Evolutionary conservation across 1,284 basidiomycete species (phyloP).

Genomic region (Mycosarcoma mackinlayi): DNA sequence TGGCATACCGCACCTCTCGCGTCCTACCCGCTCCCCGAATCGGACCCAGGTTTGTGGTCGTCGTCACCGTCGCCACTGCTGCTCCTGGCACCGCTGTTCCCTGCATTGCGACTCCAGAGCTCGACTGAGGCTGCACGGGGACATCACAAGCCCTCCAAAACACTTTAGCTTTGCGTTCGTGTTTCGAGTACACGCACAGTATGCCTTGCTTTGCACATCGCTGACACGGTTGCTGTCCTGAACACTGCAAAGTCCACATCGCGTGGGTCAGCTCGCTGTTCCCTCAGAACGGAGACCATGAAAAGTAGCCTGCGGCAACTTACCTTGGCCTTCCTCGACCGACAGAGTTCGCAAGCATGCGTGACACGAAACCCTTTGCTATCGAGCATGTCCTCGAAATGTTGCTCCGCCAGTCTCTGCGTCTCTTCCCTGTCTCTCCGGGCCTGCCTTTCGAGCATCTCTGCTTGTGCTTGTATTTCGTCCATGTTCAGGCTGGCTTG

Average conservation of each 20-base stretch:
- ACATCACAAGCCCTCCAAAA: no score
- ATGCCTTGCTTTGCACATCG: constrained; percentile 36
- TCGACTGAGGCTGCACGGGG: no score
- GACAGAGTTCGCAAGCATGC: constrained; percentile 46
- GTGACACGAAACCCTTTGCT: constrained; percentile 22
- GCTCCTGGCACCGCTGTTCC: background rate
- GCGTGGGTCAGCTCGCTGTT: no score
- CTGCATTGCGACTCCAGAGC: no score
- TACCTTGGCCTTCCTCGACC: constrained; percentile 45
- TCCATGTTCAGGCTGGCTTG: constrained; percentile 20
- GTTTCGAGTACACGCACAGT: constrained; percentile 28
- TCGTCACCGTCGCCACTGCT: no score
- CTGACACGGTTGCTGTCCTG: constrained; percentile 37
- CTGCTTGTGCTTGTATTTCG: constrained; percentile 32
- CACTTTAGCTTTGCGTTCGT: constrained; percentile 4
- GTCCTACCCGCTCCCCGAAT: constrained; percentile 5
- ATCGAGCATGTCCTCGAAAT: constrained; percentile 33
- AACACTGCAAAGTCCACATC: constrained; percentile 33
- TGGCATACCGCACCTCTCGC: constrained; percentile 8
- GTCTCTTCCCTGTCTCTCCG: constrained; percentile 13
- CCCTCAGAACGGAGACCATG: no score
- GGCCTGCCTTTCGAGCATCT: constrained; percentile 31
- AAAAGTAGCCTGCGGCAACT: no score
- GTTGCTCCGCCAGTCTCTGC: constrained; percentile 16
- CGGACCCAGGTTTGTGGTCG: constrained; percentile 9